Percentiles rank a stretch among this genome's conserved stretches.
These are phyloP conservation scores for Apiotrichum domesticum DNA, from an alignment of 1,284 basidiomycete genomes.

Conservation along the genomic window DNA sequence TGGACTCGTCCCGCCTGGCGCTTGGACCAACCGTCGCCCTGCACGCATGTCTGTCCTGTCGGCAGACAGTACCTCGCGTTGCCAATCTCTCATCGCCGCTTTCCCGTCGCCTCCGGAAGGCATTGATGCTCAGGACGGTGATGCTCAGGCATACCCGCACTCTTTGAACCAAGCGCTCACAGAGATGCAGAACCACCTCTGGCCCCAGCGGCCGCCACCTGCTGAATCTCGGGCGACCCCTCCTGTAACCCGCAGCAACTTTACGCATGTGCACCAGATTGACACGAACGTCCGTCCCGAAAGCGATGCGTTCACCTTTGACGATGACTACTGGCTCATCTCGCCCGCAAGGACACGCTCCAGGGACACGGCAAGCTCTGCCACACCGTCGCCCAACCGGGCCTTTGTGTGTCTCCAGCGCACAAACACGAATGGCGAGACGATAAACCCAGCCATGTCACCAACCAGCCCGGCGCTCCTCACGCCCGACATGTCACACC, in stretches of 20 bases:
- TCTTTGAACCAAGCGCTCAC: not conserved
- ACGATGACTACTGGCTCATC: not conserved
- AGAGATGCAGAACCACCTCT: not conserved
- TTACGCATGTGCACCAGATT: not conserved
- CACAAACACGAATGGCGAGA: too few relatives aligned
- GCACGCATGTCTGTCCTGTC: not conserved
- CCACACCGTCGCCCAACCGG: too few relatives aligned
- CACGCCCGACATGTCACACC: not conserved
- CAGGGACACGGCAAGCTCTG: not conserved
- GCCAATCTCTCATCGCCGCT: not conserved
- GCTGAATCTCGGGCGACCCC: not conserved
- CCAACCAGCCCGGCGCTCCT: not conserved
- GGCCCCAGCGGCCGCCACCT: too few relatives aligned
- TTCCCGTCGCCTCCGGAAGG: not conserved
- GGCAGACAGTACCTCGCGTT: not conserved
- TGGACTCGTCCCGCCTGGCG: not conserved
- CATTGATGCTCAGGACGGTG: not conserved
- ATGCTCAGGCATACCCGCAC: not conserved
- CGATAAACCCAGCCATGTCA: not conserved
- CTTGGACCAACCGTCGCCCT: not conserved
- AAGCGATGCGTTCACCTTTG: conserved; percentile 1
- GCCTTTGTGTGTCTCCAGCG: not conserved
- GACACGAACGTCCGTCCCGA: not conserved
- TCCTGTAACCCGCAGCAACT: too few relatives aligned
- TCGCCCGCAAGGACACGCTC: not conserved